Evolutionary conservation across 306 rosid species (phyloP).

Genomic region (Lathyrus tuberosus): DNA sequence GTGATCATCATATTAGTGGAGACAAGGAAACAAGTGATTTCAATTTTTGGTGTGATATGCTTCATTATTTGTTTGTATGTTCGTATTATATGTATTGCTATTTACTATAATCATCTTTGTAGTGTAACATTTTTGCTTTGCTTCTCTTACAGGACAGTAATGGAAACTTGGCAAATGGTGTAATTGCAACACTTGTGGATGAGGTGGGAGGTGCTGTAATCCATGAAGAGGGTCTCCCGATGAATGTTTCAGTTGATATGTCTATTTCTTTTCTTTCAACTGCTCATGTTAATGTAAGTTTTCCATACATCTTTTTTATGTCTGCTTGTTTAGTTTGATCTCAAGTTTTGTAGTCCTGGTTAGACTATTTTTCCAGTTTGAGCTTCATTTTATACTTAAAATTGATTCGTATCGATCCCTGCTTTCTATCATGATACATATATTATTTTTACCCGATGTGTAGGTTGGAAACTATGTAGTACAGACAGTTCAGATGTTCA

Average conservation of each 20-base stretch:
- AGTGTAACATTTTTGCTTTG: slow-evolving; percentile 1
- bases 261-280: slow-evolving; percentile 68
- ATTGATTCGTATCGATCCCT: slow-evolving; percentile 11
- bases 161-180: slow-evolving; percentile 72
- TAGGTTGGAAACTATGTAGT: neutral
- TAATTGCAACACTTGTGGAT: slow-evolving; percentile 81
- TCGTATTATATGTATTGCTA: neutral
- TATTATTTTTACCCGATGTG: neutral
- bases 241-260: slow-evolving; percentile 91
- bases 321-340: slow-evolving; percentile 18
- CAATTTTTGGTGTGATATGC: neutral
- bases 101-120: neutral
- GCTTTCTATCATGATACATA: neutral
- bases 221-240: slow-evolving; percentile 68
- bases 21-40: neutral
- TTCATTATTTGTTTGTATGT: neutral
- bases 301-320: neutral
- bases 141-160: slow-evolving; percentile 58
- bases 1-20: neutral
- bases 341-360: neutral
- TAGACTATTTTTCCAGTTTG: neutral
- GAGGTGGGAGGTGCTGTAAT: slow-evolving; percentile 63
- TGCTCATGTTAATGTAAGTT: slow-evolving; percentile 63
- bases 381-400: neutral
- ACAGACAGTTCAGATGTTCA: neutral